Evolutionary conservation across 177 flowering plant genomes (phyloP), one percentile per base, ranked within the genome.

Genomic region (Vitis hybrid): DNA sequence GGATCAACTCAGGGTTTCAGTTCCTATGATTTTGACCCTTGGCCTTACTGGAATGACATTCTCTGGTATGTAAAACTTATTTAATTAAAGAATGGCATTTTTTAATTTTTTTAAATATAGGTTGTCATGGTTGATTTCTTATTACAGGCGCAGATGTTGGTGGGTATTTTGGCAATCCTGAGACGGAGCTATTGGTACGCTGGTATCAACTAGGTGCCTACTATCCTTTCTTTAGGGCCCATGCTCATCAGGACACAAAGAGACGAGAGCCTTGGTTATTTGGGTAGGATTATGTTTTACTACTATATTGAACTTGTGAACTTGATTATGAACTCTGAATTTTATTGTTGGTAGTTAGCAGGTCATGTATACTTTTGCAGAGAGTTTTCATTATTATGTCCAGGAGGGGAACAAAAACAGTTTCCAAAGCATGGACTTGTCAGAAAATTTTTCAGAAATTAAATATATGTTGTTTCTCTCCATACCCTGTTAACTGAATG

Each of bases 151-250:
- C 98, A 15, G 99, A 96, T 87, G 84, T 96, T 83, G 99, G 99
- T 80, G 99, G 99, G 4, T 96, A 86, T 77, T 96, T 96, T 77
- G 98, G 99, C 55, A 94, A 96, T 72, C 97, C 97, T 74, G 97
- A 93, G 64, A 75, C 90, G 46, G 99, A 93, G 81, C 70, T 96
- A 73, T 81, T 96, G 68, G 93, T 96, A 65, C 97, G 99, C 21
- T 96, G 99, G 99, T 96, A 93, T 79, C 99, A 96, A 72, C 76
- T 96, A 35, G 99, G 97, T 79, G 95, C 98, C 35, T 96, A 77
- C 81, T 92, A 92, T 80, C 99, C 99, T 69, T 96, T 96, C 86
- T 93, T 96, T 72, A 88, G 99, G 71, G 99, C 60, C 6, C 99
- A 96, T 86, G 97, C 99, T 19, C 99, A 96, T 81, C 98, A 92